Percentiles rank a stretch among this genome's conserved stretches.
Conservation (phyloP, 345 rosid genomes). For the Lenwebbia sp. region DNA sequence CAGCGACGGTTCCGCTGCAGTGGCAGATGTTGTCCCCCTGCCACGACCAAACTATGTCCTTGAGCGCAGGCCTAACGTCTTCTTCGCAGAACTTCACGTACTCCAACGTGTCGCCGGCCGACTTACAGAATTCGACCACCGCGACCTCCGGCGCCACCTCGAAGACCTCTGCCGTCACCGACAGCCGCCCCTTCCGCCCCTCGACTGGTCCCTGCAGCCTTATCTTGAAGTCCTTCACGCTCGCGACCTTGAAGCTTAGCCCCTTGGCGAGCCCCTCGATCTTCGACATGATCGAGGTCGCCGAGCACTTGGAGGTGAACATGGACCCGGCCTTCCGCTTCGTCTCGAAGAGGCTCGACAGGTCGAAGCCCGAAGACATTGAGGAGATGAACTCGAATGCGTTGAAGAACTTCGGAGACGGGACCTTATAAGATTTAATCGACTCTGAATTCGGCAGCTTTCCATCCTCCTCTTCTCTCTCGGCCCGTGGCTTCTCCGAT, state of each 20-base stretch:
- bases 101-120: constrained; percentile 51
- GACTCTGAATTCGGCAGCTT: background rate
- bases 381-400: constrained; percentile 73
- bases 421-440: background rate
- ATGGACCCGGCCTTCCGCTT: constrained; percentile 31
- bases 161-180: constrained; percentile 49
- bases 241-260: constrained; percentile 42
- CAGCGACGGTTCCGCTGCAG: background rate
- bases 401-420: constrained; percentile 34
- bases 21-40: constrained; percentile 51
- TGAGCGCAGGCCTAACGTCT: constrained; percentile 62
- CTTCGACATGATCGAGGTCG: constrained; percentile 29
- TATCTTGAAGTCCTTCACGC: constrained; percentile 33
- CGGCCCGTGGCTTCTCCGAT: constrained; percentile 3
- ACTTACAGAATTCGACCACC: constrained; percentile 58
- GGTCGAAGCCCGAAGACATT: constrained; percentile 72
- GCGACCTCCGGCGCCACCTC: constrained; percentile 57
- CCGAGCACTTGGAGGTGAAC: constrained; percentile 52
- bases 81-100: constrained; percentile 47
- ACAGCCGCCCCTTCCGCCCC: constrained; percentile 51
- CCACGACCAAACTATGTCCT: constrained; percentile 85
- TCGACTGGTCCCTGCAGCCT: constrained; percentile 30
- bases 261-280: constrained; percentile 38
- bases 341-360: constrained; percentile 60
- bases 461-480: background rate